Evolutionary conservation across 805 yeast genomes (phyloP).

Genomic region (Huiozyma naganishii): DNA sequence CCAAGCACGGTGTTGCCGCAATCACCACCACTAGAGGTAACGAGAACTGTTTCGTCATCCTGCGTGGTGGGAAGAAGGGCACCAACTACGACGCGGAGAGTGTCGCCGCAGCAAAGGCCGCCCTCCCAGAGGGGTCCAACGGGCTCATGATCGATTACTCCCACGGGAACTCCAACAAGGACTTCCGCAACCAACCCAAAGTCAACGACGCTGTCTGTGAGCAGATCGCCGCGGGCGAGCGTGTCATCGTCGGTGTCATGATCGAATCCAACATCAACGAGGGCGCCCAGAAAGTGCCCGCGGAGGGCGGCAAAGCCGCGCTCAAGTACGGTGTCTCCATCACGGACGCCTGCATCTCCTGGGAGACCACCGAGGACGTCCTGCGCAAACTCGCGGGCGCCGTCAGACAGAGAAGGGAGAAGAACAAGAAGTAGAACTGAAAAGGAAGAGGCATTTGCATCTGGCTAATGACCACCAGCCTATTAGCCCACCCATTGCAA

Average conservation of each 20-base stretch:
- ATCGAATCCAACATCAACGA: slow-evolving; percentile 86
- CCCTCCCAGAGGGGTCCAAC: slow-evolving; percentile 36
- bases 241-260: slow-evolving; percentile 82
- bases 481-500: no score
- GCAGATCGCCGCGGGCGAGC: slow-evolving; percentile 76
- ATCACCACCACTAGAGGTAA: slow-evolving; percentile 95
- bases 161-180: slow-evolving; percentile 93
- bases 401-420: slow-evolving; percentile 66
- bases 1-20: slow-evolving; percentile 94
- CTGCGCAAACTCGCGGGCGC: slow-evolving; percentile 71
- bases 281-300: slow-evolving; percentile 80
- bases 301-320: slow-evolving; percentile 43
- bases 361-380: slow-evolving; percentile 81
- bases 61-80: slow-evolving; percentile 92
- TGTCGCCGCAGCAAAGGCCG: slow-evolving; percentile 63
- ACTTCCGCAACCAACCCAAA: slow-evolving; percentile 88
- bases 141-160: slow-evolving; percentile 92
- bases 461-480: no score
- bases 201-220: slow-evolving; percentile 76
- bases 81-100: slow-evolving; percentile 81
- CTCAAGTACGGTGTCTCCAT: slow-evolving; percentile 90
- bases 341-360: slow-evolving; percentile 92
- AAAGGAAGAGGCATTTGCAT: no score
- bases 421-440: slow-evolving; percentile 8
- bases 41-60: slow-evolving; percentile 82